Evolutionary conservation across 495 filamentous ascomycete species (phyloP).

Genomic region (Podospora tetraspora): DNA sequence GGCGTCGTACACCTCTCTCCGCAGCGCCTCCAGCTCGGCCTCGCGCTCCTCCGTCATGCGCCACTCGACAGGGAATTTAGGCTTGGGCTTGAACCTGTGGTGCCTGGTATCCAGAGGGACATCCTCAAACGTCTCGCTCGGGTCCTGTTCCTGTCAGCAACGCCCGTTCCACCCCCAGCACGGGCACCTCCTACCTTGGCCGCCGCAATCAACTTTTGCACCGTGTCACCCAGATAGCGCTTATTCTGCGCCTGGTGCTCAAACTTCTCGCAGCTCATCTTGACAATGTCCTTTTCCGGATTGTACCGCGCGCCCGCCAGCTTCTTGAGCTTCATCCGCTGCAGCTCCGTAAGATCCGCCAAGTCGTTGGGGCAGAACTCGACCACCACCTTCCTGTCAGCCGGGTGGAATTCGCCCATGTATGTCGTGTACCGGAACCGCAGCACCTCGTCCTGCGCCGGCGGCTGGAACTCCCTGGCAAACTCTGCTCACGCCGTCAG

Average conservation of each 20-base stretch:
- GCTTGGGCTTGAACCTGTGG: slow-evolving; percentile 63
- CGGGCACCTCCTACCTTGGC: slow-evolving; percentile 52
- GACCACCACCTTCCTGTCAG: slow-evolving; percentile 86
- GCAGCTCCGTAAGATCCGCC: slow-evolving; percentile 52
- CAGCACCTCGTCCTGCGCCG: slow-evolving; percentile 58
- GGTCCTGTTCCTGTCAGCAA: slow-evolving; percentile 44
- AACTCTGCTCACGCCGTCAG: slow-evolving; percentile 51
- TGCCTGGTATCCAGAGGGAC: slow-evolving; percentile 88
- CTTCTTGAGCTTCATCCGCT: slow-evolving; percentile 80
- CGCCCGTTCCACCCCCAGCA: neutral
- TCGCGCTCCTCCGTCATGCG: slow-evolving; percentile 64
- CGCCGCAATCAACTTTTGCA: slow-evolving; percentile 66
- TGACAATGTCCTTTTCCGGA: slow-evolving; percentile 73
- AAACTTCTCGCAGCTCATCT: slow-evolving; percentile 89
- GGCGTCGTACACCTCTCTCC: slow-evolving; percentile 38
- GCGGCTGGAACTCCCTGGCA: slow-evolving; percentile 72
- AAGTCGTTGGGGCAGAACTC: slow-evolving; percentile 72
- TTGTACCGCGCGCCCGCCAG: slow-evolving; percentile 86
- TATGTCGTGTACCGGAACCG: slow-evolving; percentile 98
- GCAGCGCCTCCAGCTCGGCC: slow-evolving; percentile 54
- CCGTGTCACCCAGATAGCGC: slow-evolving; percentile 75
- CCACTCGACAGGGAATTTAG: slow-evolving; percentile 77
- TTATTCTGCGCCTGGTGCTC: slow-evolving; percentile 91
- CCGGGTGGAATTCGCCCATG: slow-evolving; percentile 89
- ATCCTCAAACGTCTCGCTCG: slow-evolving; percentile 76